Conservation (phyloP, 2,329 filamentous ascomycete genomes). For the Penicillium verrucosum region DNA sequence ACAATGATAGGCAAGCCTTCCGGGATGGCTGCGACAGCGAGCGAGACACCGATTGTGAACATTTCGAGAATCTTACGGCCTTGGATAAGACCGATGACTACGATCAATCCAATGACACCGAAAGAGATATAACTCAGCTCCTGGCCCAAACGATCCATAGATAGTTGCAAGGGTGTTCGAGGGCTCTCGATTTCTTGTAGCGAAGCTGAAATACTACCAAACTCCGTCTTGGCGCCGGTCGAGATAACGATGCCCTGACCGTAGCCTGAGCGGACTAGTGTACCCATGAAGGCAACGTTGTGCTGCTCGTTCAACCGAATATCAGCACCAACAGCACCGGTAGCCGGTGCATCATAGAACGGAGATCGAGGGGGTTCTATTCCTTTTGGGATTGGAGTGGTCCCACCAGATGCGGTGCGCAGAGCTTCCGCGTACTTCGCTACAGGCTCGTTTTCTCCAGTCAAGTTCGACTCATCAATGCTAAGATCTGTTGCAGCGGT, state of each 20-base stretch:
- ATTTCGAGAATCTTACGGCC: constrained; percentile 89
- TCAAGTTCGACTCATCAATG: constrained; percentile 95
- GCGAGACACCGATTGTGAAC: constrained; percentile 94
- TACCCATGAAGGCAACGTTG: constrained; percentile 98
- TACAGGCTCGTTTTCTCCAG: constrained; percentile 93
- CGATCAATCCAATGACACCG: constrained; percentile 88
- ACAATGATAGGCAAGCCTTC: constrained; percentile 98
- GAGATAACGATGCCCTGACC: constrained; percentile 97
- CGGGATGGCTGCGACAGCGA: constrained; percentile 93
- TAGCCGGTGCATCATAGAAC: constrained; percentile 57
- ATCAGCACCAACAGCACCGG: constrained; percentile 60
- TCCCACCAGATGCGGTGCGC: constrained; percentile 28
- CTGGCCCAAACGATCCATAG: constrained; percentile 95
- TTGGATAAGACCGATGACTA: constrained; percentile 82
- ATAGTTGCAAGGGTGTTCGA: constrained; percentile 85
- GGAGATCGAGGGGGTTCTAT: constrained; percentile 50
- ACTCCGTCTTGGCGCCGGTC: constrained; percentile 89
- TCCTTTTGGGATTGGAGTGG: constrained; percentile 34
- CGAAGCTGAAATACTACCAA: constrained; percentile 92
- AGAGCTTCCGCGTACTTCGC: constrained; percentile 68
- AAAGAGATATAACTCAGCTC: constrained; percentile 97
- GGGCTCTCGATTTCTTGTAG: constrained; percentile 94
- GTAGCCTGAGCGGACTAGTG: constrained; percentile 88
- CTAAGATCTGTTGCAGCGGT: constrained; percentile 85
- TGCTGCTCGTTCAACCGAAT: constrained; percentile 70